Evolutionary conservation across 371 early-diverging fungal genomes (phyloP).

Genomic region (Mucor lusitanicus): DNA sequence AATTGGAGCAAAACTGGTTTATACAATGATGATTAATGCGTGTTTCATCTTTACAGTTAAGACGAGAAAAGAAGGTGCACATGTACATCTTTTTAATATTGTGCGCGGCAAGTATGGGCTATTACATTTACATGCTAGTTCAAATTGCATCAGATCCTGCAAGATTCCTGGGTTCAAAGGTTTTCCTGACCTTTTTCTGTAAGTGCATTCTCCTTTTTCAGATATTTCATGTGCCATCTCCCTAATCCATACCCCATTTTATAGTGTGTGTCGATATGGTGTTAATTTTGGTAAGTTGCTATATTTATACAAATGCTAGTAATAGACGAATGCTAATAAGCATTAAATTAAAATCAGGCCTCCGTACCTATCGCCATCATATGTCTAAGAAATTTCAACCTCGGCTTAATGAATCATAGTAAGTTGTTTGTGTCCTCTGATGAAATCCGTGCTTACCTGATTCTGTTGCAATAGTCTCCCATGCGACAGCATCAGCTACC

Average conservation of each 20-base stretch:
- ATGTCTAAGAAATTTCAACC: conserved; percentile 32
- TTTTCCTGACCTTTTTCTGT: conserved; percentile 74
- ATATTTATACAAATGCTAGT: not conserved
- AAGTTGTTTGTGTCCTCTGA: conserved; percentile 5
- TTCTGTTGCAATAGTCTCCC: conserved; percentile 22
- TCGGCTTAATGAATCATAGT: conserved; percentile 40
- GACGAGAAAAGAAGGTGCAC: conserved; percentile 54
- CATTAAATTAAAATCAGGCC: conserved; percentile 11
- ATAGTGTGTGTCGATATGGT: conserved; percentile 35
- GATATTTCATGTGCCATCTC: not conserved
- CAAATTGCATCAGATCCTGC: conserved; percentile 61
- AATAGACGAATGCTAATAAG: too few relatives aligned
- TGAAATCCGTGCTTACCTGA: not conserved
- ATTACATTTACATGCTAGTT: conserved; percentile 73
- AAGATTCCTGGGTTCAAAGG: conserved; percentile 56
- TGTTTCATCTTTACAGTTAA: conserved; percentile 15
- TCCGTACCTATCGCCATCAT: conserved; percentile 30
- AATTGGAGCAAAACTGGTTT: conserved; percentile 24
- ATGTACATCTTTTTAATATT: conserved; percentile 64
- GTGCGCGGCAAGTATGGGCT: conserved; percentile 58
- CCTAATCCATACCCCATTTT: not conserved
- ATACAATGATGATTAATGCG: conserved; percentile 52
- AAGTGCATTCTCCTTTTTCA: conserved; percentile 12
- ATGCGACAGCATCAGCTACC: conserved; percentile 29
- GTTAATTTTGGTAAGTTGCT: conserved; percentile 24